Conservation (phyloP, 1,284 basidiomycete genomes). For the Microbotryum saponariae region DNA sequence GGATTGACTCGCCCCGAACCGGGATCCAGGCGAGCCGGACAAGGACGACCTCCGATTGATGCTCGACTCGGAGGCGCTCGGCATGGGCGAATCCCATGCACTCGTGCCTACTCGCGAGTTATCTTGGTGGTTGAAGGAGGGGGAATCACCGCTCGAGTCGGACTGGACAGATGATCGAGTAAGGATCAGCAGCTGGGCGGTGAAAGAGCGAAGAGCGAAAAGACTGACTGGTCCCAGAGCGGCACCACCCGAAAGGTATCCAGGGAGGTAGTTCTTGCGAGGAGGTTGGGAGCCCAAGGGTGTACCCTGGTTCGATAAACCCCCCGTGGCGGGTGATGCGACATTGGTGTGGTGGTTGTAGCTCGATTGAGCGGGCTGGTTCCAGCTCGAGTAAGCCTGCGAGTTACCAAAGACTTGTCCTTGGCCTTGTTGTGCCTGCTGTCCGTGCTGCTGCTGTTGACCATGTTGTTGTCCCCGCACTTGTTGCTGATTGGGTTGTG, state of each 20-base stretch:
- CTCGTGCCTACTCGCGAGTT: constrained; percentile 9
- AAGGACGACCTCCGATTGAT: constrained; percentile 9
- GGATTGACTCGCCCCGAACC: constrained; percentile 16
- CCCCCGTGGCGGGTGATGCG: too few relatives aligned
- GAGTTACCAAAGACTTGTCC: background rate
- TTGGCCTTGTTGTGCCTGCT: background rate
- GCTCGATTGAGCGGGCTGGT: too few relatives aligned
- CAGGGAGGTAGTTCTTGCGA: constrained; percentile 21
- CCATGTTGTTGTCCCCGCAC: background rate
- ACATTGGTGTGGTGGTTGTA: too few relatives aligned
- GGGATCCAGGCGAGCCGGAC: constrained; percentile 20
- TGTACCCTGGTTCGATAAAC: too few relatives aligned
- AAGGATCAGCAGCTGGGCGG: background rate
- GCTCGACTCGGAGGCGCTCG: too few relatives aligned
- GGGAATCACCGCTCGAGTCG: constrained; percentile 10
- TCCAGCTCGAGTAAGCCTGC: background rate
- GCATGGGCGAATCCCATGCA: constrained; percentile 23
- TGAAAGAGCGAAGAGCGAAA: background rate
- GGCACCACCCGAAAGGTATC: constrained; percentile 22
- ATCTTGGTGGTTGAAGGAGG: constrained; percentile 6
- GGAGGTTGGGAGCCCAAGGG: too few relatives aligned
- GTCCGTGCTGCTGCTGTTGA: background rate
- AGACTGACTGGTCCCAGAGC: constrained; percentile 16
- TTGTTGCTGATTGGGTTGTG: background rate
- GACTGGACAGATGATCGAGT: background rate